These are phyloP conservation scores for Aspergillus heteromorphus DNA, from an alignment of 495 filamentous ascomycete genomes.

Conservation along the genomic window DNA sequence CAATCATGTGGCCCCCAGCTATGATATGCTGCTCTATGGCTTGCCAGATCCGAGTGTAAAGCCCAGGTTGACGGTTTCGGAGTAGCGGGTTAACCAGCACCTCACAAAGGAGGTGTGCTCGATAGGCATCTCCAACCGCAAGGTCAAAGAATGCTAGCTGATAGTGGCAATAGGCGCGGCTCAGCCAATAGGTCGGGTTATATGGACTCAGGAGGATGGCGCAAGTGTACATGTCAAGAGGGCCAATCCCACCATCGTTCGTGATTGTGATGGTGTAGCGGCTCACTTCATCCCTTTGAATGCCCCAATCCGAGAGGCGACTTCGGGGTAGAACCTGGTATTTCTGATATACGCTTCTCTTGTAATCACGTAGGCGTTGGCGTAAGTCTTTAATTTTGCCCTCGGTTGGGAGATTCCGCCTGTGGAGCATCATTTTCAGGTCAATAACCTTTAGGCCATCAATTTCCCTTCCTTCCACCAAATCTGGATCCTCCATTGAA, in stretches of 20 bases:
- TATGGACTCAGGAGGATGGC: conserved; percentile 52
- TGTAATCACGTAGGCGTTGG: neutral
- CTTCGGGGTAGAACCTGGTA: conserved; percentile 14
- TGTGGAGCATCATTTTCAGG: neutral
- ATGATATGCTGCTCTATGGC: conserved; percentile 30
- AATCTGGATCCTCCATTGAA: neutral
- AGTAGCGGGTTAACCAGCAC: conserved; percentile 15
- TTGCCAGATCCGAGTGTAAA: conserved; percentile 26
- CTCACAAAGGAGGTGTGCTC: conserved; percentile 61
- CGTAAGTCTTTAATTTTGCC: neutral
- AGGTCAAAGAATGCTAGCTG: conserved; percentile 75
- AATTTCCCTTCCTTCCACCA: neutral
- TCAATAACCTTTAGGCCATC: neutral
- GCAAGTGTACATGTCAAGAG: conserved; percentile 32
- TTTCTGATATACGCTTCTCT: neutral
- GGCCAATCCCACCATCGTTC: neutral
- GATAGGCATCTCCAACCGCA: conserved; percentile 76
- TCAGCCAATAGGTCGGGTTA: conserved; percentile 62
- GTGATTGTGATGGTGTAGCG: conserved; percentile 14
- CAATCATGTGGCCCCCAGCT: neutral
- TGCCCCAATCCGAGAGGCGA: conserved; percentile 21
- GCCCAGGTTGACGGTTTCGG: conserved; percentile 18
- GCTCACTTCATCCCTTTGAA: conserved; percentile 5
- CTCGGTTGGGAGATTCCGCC: neutral
- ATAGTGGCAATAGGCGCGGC: conserved; percentile 63